Conservation (phyloP, 1,284 basidiomycete genomes). For the Psilocybe mexicana region DNA sequence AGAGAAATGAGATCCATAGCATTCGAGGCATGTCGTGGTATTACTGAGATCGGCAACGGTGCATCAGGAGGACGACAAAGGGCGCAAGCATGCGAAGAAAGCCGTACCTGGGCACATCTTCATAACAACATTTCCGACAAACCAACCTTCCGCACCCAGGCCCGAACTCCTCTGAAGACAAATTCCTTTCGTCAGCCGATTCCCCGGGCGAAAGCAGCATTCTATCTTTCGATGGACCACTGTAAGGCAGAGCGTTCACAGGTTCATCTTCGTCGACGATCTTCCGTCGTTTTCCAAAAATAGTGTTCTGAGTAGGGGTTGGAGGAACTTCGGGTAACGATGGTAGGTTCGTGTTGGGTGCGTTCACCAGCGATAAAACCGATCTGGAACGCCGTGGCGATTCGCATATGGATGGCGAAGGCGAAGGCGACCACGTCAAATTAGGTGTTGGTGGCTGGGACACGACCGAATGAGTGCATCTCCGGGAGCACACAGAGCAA, state of each 20-base stretch:
- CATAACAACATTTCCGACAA: constrained; percentile 12
- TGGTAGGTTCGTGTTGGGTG: background rate
- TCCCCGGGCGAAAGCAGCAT: background rate
- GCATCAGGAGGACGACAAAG: background rate
- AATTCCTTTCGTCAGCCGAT: background rate
- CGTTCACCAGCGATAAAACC: constrained; percentile 5
- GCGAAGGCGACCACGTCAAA: constrained; percentile 11
- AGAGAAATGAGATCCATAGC: constrained; percentile 4
- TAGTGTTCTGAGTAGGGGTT: background rate
- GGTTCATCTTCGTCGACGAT: constrained; percentile 8
- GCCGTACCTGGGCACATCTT: constrained; percentile 9
- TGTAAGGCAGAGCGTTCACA: background rate
- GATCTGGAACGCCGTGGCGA: constrained; percentile 9
- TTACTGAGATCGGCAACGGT: background rate
- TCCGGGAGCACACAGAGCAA: constrained; percentile 9
- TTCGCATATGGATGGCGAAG: constrained; percentile 3
- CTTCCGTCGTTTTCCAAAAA: constrained; percentile 6
- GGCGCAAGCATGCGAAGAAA: background rate
- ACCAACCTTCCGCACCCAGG: constrained; percentile 8
- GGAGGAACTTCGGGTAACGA: background rate
- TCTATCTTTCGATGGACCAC: constrained; percentile 1
- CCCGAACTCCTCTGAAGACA: constrained; percentile 6
- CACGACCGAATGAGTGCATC: constrained; percentile 10
- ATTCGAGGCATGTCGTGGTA: constrained; percentile 10
- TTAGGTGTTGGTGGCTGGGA: constrained; percentile 11